Evolutionary conservation across 768 basidiomycete genomes (phyloP).

Genomic region (Strobilomyces dryophilus): DNA sequence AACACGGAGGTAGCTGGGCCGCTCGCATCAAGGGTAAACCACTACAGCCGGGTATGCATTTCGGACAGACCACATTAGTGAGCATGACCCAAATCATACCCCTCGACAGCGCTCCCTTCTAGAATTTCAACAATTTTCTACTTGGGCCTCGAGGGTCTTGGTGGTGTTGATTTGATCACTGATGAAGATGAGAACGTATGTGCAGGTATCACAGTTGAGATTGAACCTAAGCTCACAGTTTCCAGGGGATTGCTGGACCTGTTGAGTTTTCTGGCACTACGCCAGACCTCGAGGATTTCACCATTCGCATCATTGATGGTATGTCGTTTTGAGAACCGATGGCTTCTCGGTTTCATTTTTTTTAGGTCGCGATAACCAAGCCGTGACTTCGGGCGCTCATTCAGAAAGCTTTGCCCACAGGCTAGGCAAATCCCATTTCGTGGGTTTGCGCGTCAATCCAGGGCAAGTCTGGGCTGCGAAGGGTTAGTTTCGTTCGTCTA

Average conservation of each 20-base stretch:
- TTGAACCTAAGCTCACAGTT: constrained; percentile 3
- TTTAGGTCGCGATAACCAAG: constrained; percentile 58
- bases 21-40: constrained; percentile 80
- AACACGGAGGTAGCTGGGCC: constrained; percentile 86
- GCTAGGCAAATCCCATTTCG: constrained; percentile 66
- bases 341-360: constrained; percentile 3
- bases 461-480: constrained; percentile 84
- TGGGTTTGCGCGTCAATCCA: constrained; percentile 56
- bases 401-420: constrained; percentile 53
- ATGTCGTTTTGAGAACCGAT: constrained; percentile 6
- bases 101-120: constrained; percentile 41
- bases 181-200: constrained; percentile 71
- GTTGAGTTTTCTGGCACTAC: constrained; percentile 70
- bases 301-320: constrained; percentile 78
- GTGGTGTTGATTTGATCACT: constrained; percentile 75
- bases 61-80: background rate
- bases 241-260: constrained; percentile 69
- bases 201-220: constrained; percentile 3
- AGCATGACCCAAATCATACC: constrained; percentile 25
- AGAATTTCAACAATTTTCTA: constrained; percentile 83
- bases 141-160: constrained; percentile 82
- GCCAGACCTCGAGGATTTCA: constrained; percentile 79
- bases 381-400: constrained; percentile 51
- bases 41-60: constrained; percentile 50
- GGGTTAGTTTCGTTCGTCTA: constrained; percentile 39